These are phyloP conservation scores for Luffa acutangula DNA, from an alignment of 306 rosid species.

Conservation along the genomic window DNA sequence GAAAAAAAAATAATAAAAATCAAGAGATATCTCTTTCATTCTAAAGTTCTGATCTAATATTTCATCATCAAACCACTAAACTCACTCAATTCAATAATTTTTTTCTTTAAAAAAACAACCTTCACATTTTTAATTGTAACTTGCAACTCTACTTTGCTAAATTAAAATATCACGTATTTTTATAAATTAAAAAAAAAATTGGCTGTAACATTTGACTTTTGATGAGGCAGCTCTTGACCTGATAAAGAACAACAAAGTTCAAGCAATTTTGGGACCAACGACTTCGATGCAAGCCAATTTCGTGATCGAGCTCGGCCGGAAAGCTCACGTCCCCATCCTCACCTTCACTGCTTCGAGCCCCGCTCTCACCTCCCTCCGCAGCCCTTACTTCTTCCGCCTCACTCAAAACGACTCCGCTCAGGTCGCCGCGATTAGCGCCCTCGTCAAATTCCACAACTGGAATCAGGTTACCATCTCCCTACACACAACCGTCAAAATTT, in stretches of 20 bases:
- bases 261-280: conserved; percentile 36
- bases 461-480: conserved; percentile 1
- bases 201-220: not conserved
- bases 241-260: conserved; percentile 14
- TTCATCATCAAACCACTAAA: too few relatives aligned
- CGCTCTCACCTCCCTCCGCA: conserved; percentile 22
- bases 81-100: not conserved
- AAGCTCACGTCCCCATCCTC: conserved; percentile 39
- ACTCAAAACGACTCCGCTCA: conserved; percentile 36
- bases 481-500: too few relatives aligned
- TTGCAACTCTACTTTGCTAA: not conserved
- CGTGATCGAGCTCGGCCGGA: conserved; percentile 32
- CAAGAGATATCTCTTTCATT: not conserved
- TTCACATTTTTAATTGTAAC: not conserved
- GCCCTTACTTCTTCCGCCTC: conserved; percentile 34
- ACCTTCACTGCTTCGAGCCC: conserved; percentile 51
- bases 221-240: conserved; percentile 15
- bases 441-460: conserved; percentile 38
- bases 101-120: not conserved
- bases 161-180: too few relatives aligned
- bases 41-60: not conserved
- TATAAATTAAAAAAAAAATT: too few relatives aligned
- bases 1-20: too few relatives aligned
- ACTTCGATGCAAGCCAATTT: conserved; percentile 41
- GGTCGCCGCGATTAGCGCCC: conserved; percentile 23